These are phyloP conservation scores for Diaporthe citri DNA, from an alignment of 2,329 filamentous ascomycete species.

Conservation along the genomic window DNA sequence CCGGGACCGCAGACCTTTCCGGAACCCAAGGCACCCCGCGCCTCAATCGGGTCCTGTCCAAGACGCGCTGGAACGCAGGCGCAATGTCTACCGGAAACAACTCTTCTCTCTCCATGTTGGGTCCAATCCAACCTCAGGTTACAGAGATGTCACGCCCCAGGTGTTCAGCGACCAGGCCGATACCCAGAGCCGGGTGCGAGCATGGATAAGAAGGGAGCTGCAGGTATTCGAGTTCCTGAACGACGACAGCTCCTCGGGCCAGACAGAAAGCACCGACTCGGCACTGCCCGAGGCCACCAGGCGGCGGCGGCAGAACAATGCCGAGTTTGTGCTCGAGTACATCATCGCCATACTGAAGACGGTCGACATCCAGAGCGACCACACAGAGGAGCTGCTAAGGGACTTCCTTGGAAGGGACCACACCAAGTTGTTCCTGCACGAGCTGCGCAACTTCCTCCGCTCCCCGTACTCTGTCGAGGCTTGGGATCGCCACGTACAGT, in stretches of 20 bases:
- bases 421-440: conserved; percentile 84
- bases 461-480: conserved; percentile 80
- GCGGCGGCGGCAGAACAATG: conserved; percentile 66
- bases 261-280: conserved; percentile 13
- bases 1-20: conserved; percentile 12
- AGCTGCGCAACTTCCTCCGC: conserved; percentile 83
- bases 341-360: conserved; percentile 86
- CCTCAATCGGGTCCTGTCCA: conserved; percentile 3
- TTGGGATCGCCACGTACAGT: conserved; percentile 88
- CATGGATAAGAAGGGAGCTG: conserved; percentile 87
- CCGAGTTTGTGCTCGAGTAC: conserved; percentile 89
- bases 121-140: conserved; percentile 81
- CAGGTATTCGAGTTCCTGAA: conserved; percentile 82
- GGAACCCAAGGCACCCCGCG: neutral
- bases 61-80: conserved; percentile 66
- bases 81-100: conserved; percentile 78
- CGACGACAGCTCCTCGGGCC: conserved; percentile 47
- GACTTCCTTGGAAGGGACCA: conserved; percentile 84
- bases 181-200: conserved; percentile 80
- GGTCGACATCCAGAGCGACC: conserved; percentile 83
- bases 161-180: conserved; percentile 73
- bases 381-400: conserved; percentile 82
- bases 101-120: conserved; percentile 87
- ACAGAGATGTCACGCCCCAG: conserved; percentile 78
- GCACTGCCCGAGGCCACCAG: conserved; percentile 45